phyloP scores from a whole-genome alignment of 139 green algal species.

The Chlorella sp. region DNA sequence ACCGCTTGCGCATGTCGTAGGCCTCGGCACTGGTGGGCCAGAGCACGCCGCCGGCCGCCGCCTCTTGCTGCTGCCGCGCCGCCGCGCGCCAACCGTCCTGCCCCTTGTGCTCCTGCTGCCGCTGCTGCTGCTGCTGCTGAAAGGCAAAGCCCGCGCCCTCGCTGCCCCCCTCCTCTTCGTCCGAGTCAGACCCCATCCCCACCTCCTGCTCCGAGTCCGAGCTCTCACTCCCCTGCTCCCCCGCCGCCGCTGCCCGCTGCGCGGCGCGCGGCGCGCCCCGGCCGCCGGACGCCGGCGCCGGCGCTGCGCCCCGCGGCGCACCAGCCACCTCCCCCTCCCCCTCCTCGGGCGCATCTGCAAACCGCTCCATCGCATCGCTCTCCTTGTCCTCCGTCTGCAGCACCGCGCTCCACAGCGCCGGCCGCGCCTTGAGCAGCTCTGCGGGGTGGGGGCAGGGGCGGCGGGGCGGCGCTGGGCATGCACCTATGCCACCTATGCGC shows the following conservation, averaged over 20 bases:
- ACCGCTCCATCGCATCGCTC: conserved; percentile 63
- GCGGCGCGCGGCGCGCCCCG: neutral
- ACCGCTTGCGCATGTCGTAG: conserved; percentile 89
- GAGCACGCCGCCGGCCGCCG: neutral
- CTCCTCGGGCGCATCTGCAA: conserved; percentile 56
- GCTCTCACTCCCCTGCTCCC: neutral
- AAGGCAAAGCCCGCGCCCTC: neutral
- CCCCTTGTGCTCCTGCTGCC: neutral
- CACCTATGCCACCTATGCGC: too few relatives aligned
- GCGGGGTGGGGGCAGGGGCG: too few relatives aligned
- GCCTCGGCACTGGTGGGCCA: conserved; percentile 49
- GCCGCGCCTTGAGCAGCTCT: conserved; percentile 53
- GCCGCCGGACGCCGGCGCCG: neutral
- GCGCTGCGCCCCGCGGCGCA: neutral
- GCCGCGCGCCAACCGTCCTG: too few relatives aligned
- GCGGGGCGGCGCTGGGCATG: too few relatives aligned
- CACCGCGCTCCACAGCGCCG: conserved; percentile 79
- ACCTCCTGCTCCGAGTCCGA: conserved; percentile 33
- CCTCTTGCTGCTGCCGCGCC: neutral
- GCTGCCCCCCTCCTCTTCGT: conserved; percentile 1
- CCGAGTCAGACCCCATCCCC: conserved; percentile 3
- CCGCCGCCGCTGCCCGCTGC: neutral
- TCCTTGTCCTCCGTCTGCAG: conserved; percentile 78
- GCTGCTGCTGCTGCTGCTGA: conserved; percentile 2
- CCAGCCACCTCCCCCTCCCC: neutral